Conservation (phyloP, 1,284 basidiomycete species). For the Boletus smithii region DNA sequence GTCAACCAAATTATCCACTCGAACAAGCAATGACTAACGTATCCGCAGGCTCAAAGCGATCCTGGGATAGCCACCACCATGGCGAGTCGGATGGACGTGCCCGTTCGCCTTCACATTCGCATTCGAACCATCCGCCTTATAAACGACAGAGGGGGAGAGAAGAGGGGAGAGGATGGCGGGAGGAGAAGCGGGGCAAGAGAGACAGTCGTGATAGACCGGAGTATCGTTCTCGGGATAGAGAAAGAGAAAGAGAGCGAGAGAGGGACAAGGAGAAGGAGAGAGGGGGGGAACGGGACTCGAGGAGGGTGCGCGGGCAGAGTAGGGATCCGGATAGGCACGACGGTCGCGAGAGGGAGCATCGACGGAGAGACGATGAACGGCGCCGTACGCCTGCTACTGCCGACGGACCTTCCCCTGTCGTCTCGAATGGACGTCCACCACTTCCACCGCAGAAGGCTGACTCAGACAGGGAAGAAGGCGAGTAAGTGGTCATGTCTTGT, state of each 20-base stretch:
- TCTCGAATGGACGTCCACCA: constrained; percentile 18
- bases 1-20: constrained; percentile 57
- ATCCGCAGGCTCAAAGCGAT: constrained; percentile 77
- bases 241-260: constrained; percentile 8
- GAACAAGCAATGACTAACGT: constrained; percentile 69
- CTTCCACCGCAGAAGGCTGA: constrained; percentile 35
- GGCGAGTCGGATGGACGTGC: constrained; percentile 37
- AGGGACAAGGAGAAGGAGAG: constrained; percentile 12
- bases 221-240: constrained; percentile 28
- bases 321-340: constrained; percentile 39
- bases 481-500: constrained; percentile 55
- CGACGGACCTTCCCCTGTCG: constrained; percentile 11
- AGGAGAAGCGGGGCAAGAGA: constrained; percentile 36
- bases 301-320: constrained; percentile 39
- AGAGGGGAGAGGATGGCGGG: constrained; percentile 53
- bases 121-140: constrained; percentile 21
- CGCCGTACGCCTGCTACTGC: constrained; percentile 18
- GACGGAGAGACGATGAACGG: constrained; percentile 33
- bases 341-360: constrained; percentile 33
- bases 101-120: constrained; percentile 16
- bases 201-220: constrained; percentile 34
- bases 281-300: constrained; percentile 21
- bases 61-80: constrained; percentile 59
- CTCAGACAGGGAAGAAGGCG: constrained; percentile 73
- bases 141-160: constrained; percentile 54